Conservation (phyloP, 2,329 filamentous ascomycete genomes). For the Exophiala sideris region DNA sequence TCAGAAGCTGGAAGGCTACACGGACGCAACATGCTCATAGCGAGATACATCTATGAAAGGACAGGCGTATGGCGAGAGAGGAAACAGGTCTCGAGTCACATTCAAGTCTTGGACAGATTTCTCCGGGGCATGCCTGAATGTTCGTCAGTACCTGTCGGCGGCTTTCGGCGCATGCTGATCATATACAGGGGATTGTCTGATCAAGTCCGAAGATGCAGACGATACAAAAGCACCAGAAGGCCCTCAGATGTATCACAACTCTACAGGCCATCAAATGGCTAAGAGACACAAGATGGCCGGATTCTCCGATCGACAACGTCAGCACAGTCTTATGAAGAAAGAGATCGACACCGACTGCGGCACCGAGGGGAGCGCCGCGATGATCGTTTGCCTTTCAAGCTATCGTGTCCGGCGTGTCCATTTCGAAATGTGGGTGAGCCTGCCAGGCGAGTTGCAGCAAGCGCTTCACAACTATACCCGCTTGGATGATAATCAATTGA, state of each 20-base stretch:
- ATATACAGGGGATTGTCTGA: constrained; percentile 18
- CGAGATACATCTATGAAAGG: constrained; percentile 54
- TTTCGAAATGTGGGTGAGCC: constrained; percentile 48
- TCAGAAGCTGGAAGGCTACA: constrained; percentile 51
- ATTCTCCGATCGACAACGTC: not conserved
- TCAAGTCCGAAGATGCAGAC: constrained; percentile 8
- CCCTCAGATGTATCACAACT: constrained; percentile 23
- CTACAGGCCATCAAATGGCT: constrained; percentile 22
- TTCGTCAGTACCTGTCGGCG: constrained; percentile 34
- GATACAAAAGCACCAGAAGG: constrained; percentile 9
- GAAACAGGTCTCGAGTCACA: constrained; percentile 63
- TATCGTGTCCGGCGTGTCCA: constrained; percentile 33
- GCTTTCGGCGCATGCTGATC: constrained; percentile 2
- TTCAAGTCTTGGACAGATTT: constrained; percentile 59
- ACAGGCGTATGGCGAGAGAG: constrained; percentile 53
- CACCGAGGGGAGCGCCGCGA: not conserved
- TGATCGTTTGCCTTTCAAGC: not conserved
- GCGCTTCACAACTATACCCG: constrained; percentile 46
- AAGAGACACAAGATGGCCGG: constrained; percentile 12
- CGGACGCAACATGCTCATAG: constrained; percentile 61
- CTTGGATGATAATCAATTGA: constrained; percentile 28
- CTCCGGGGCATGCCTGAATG: constrained; percentile 52
- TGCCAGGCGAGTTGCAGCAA: constrained; percentile 37
- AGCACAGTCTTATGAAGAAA: not conserved
- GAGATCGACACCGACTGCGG: constrained; percentile 4